Evolutionary conservation across 129 eudicot genomes (phyloP).

Genomic region (Saussurea involucrata): DNA sequence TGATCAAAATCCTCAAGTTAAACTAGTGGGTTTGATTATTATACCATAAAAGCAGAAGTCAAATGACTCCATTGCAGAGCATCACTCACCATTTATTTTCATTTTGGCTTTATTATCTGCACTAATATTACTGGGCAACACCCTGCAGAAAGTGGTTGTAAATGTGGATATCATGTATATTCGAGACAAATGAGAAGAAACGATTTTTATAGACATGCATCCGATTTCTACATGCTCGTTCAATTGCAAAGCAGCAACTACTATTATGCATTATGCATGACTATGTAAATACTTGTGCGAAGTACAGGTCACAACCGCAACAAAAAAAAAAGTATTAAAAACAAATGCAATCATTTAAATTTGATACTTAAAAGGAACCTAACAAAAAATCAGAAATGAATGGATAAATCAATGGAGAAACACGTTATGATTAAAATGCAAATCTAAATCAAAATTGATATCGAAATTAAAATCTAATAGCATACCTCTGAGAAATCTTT

Average conservation of each 20-base stretch:
- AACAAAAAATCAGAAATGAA: too few species aligned
- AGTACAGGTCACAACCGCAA: not conserved
- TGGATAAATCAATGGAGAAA: too few species aligned
- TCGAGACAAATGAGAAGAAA: not conserved
- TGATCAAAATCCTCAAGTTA: not conserved
- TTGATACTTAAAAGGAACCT: not conserved
- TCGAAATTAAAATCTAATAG: too few species aligned
- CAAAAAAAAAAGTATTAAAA: not conserved
- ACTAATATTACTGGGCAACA: not conserved
- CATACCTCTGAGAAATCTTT: too few species aligned
- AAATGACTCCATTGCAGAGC: not conserved
- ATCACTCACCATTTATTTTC: not conserved
- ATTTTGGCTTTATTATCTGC: not conserved
- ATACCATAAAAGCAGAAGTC: not conserved
- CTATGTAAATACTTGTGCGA: not conserved
- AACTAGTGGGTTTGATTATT: not conserved
- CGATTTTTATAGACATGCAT: not conserved
- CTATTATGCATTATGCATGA: not conserved
- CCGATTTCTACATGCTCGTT: not conserved
- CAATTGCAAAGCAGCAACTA: not conserved
- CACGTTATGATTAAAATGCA: too few species aligned
- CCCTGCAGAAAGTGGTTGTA: not conserved
- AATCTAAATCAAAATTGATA: too few species aligned
- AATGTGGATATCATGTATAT: not conserved
- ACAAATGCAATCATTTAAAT: not conserved